Conservation (phyloP, 495 filamentous ascomycete species). For the Aspergillus diversus region DNA sequence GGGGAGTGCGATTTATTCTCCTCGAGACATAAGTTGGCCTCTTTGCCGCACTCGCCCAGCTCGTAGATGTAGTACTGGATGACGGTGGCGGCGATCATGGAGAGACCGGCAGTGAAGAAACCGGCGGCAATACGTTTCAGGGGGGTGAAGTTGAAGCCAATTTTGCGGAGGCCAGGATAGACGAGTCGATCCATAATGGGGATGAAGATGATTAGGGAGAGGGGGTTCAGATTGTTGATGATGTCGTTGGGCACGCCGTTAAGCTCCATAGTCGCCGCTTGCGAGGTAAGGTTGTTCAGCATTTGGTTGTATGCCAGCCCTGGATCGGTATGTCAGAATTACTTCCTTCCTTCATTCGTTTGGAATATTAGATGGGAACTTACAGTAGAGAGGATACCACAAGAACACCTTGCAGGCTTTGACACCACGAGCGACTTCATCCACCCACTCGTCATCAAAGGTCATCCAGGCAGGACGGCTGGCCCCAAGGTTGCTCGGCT, state of each 20-base stretch:
- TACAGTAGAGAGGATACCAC: constrained; percentile 71
- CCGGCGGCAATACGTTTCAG: constrained; percentile 74
- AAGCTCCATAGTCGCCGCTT: constrained; percentile 71
- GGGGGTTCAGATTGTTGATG: constrained; percentile 75
- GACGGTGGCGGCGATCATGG: constrained; percentile 68
- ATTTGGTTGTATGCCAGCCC: constrained; percentile 62
- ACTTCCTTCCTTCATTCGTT: too few species aligned
- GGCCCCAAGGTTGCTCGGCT: constrained; percentile 59
- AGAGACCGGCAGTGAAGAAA: constrained; percentile 60
- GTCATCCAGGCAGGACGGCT: constrained; percentile 62
- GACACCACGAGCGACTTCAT: constrained; percentile 70
- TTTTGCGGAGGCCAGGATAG: constrained; percentile 67
- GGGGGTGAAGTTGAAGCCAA: constrained; percentile 68
- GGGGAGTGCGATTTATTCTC: constrained; percentile 36
- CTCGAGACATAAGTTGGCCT: constrained; percentile 52
- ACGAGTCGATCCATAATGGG: constrained; percentile 71
- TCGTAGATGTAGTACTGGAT: constrained; percentile 75
- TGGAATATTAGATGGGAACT: constrained; percentile 4
- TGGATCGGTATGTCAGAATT: constrained; percentile 5
- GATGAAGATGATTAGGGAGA: constrained; percentile 78
- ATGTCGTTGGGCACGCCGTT: constrained; percentile 79
- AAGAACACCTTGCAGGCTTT: constrained; percentile 69
- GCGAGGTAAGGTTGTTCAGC: constrained; percentile 74
- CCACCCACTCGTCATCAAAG: constrained; percentile 76
- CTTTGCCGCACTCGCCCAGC: constrained; percentile 57